These are phyloP conservation scores for Verticillium zaregamsianum DNA, from an alignment of 2,329 filamentous ascomycete species.

Conservation along the genomic window DNA sequence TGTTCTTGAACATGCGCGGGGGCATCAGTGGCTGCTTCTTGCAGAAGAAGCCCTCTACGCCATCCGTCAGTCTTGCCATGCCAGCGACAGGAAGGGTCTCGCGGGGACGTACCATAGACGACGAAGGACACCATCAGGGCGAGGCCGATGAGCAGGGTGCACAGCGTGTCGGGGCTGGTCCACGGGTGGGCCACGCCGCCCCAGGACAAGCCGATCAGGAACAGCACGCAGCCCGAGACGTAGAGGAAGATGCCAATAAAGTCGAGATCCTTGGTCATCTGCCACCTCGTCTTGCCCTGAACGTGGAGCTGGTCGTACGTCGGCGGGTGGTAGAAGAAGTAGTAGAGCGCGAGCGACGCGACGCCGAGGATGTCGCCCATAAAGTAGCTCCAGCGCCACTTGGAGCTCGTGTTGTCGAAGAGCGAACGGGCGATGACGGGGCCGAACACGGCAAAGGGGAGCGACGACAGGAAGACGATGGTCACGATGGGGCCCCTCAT, in stretches of 20 bases:
- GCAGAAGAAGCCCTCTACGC: slow-evolving; percentile 28
- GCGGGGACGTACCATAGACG: slow-evolving; percentile 23
- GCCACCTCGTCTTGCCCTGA: slow-evolving; percentile 26
- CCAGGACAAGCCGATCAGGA: slow-evolving; percentile 40
- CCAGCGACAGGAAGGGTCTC: not conserved
- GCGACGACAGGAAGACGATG: slow-evolving; percentile 32
- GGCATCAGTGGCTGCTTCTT: slow-evolving; percentile 36
- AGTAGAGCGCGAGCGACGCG: slow-evolving; percentile 33
- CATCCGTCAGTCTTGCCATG: slow-evolving; percentile 1
- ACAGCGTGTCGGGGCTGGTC: slow-evolving; percentile 31
- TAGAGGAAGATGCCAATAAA: slow-evolving; percentile 39
- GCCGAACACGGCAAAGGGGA: slow-evolving; percentile 38
- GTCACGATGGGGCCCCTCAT: slow-evolving; percentile 30
- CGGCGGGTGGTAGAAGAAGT: slow-evolving; percentile 43
- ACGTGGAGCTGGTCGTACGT: slow-evolving; percentile 38
- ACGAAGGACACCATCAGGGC: slow-evolving; percentile 28
- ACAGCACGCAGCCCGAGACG: slow-evolving; percentile 32
- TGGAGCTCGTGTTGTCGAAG: slow-evolving; percentile 32
- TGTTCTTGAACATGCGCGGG: slow-evolving; percentile 34
- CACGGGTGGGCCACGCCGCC: slow-evolving; percentile 38
- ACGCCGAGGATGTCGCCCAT: slow-evolving; percentile 39
- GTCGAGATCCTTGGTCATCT: slow-evolving; percentile 39
- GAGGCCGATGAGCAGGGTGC: slow-evolving; percentile 32
- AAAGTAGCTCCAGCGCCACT: slow-evolving; percentile 48
- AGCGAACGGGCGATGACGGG: slow-evolving; percentile 42